A percentile compares a stretch with the other conserved stretches of the same genome.
These are phyloP conservation scores for Wilcoxina mikolae DNA, from an alignment of 495 filamentous ascomycete species.

Conservation along the genomic window DNA sequence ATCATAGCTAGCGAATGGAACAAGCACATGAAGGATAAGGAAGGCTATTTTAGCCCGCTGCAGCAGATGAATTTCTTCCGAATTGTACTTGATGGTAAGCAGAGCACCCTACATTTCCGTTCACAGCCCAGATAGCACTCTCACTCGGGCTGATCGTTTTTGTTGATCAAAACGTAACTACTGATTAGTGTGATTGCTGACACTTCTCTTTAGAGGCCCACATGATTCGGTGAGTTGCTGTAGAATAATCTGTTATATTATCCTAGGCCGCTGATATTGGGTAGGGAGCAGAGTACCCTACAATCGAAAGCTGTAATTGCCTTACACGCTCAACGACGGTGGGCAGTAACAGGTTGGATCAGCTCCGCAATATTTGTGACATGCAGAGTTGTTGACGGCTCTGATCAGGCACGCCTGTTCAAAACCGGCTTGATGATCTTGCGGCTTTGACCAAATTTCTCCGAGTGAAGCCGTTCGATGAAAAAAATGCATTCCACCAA, in stretches of 20 bases:
- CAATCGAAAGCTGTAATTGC: slow-evolving; percentile 72
- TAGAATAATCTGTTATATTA: too few species aligned
- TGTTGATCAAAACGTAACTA: neutral
- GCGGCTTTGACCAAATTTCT: slow-evolving; percentile 82
- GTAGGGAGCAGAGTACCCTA: slow-evolving; percentile 62
- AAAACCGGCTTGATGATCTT: slow-evolving; percentile 78
- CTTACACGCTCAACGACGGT: slow-evolving; percentile 67
- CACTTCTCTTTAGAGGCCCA: slow-evolving; percentile 47
- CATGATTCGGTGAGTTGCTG: too few species aligned
- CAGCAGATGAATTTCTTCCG: slow-evolving; percentile 78
- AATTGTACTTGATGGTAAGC: slow-evolving; percentile 65
- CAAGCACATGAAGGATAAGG: slow-evolving; percentile 40
- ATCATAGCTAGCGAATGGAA: slow-evolving; percentile 67
- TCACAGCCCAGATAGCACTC: too few species aligned
- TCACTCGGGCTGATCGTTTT: too few species aligned
- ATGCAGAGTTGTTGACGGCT: neutral
- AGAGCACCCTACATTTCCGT: neutral
- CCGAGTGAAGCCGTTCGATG: slow-evolving; percentile 71
- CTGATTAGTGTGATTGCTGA: neutral
- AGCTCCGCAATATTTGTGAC: neutral
- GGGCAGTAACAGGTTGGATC: slow-evolving; percentile 69
- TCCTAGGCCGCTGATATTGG: too few species aligned
- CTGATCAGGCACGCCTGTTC: slow-evolving; percentile 3
- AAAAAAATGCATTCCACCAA: slow-evolving; percentile 54
- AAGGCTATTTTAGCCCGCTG: slow-evolving; percentile 43